These are phyloP conservation scores for Crucihimalaya himalaica DNA, from an alignment of 345 rosid species.

Conservation along the genomic window DNA sequence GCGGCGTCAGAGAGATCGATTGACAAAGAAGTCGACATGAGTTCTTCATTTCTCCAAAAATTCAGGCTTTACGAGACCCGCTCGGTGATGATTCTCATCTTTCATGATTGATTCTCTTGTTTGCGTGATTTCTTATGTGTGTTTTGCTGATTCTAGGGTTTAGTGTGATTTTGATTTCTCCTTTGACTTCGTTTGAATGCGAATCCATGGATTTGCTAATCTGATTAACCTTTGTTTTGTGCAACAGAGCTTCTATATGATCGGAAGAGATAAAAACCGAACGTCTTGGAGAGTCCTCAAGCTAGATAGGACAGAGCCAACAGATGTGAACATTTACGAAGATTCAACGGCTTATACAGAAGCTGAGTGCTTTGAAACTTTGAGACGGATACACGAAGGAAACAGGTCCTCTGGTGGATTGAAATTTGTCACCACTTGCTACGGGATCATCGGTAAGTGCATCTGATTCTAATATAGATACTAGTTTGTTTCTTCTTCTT, in stretches of 20 bases:
- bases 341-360: conserved; percentile 69
- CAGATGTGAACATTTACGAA: conserved; percentile 66
- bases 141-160: conserved; percentile 1
- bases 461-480: neutral
- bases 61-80: conserved; percentile 86
- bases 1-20: conserved; percentile 47
- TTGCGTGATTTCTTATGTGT: neutral
- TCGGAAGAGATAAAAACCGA: conserved; percentile 77
- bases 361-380: conserved; percentile 64
- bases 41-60: conserved; percentile 62
- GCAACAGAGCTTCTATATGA: conserved; percentile 80
- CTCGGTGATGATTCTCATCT: conserved; percentile 55
- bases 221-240: neutral
- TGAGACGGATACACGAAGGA: conserved; percentile 77
- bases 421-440: conserved; percentile 74
- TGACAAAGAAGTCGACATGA: conserved; percentile 33
- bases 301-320: conserved; percentile 71
- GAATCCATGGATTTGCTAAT: neutral
- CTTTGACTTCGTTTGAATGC: neutral
- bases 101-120: conserved; percentile 11
- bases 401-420: conserved; percentile 83
- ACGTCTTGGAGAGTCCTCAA: conserved; percentile 73
- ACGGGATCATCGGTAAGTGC: conserved; percentile 80
- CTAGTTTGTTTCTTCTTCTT: neutral
- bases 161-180: neutral